Evolutionary conservation across 2,329 filamentous ascomycete species (phyloP).

Genomic region (Fusarium xyrophilum): DNA sequence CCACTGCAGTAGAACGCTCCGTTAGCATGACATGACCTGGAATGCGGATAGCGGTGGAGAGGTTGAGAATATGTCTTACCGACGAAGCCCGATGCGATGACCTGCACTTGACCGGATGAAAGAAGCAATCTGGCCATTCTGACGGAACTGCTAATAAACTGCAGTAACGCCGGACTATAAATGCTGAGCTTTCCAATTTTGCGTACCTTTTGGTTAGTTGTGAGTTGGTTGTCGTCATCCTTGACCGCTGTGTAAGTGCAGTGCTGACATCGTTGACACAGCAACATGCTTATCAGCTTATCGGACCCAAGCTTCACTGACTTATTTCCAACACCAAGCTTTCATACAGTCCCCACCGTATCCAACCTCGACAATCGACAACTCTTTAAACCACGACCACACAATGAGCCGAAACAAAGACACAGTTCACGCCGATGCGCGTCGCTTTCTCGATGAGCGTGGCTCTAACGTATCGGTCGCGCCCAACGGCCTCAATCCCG

Average conservation of each 20-base stretch:
- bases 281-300: constrained; percentile 55
- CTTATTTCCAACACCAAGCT: constrained; percentile 33
- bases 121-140: constrained; percentile 61
- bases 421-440: constrained; percentile 79
- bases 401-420: constrained; percentile 52
- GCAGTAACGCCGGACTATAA: neutral
- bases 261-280: constrained; percentile 47
- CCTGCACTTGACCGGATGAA: constrained; percentile 73
- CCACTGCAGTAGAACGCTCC: constrained; percentile 55
- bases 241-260: constrained; percentile 10
- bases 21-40: constrained; percentile 19
- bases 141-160: neutral
- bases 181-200: neutral
- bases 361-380: constrained; percentile 19
- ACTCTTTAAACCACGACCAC: neutral
- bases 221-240: constrained; percentile 26
- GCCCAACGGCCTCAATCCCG: constrained; percentile 88
- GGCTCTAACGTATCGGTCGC: constrained; percentile 79
- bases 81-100: constrained; percentile 68
- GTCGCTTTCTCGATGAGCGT: constrained; percentile 85
- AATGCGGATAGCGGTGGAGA: constrained; percentile 28
- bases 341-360: constrained; percentile 16
- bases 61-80: constrained; percentile 55
- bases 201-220: neutral
- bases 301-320: constrained; percentile 7